Base-by-base conservation (phyloP, 148 eudicot species). In the Cornus suecica region DNA sequence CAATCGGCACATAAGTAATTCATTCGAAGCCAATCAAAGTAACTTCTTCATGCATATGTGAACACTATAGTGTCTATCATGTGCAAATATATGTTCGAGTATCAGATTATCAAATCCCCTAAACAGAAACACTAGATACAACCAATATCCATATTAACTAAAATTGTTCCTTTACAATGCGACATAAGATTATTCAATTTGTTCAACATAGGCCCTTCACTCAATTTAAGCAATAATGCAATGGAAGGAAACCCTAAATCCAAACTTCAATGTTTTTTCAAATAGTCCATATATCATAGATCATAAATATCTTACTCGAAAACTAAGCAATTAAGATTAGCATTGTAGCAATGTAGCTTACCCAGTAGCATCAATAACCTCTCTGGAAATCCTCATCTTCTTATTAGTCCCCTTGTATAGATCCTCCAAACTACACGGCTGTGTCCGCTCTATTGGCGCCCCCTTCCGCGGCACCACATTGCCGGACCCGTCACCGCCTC, bases 371-470 rank as follows among this genome's bases (percentile, higher is more conserved):
- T 80, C 83, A 23, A 45, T n/a, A 23, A 76, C 76, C n/a, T 80
- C 83, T 68, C 83, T 76, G 4, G 83, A 80, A 61, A 80, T 76
- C 71, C 67, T 80, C 83, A 80, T 80, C 80, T 80, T 80, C 76
- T 80, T 76, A 41, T 79, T 71, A 66, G 83, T 75, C 27, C 83
- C 83, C 52, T 65, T 70, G 30, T 80, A 80, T 29, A 80, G 58
- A 69, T 80, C 83, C 65, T 80, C 83, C 70, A 80, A 66, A 37
- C 79, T 80, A 80, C 83, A 80, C 31, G 42, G 71, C 76, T 71
- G 58, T 3, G 76, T 37, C 58, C 54, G 71, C 80, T 80, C 83
- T 45, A 80, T 80, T 4, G 83, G 30, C 0, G 76, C 73, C 8
- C 41, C 83, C 41, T 80, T 80, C 24, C 83, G 41, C 4, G 79